Base-by-base conservation (phyloP, 2,329 filamentous ascomycete genomes). In the Beauveria bassiana region DNA sequence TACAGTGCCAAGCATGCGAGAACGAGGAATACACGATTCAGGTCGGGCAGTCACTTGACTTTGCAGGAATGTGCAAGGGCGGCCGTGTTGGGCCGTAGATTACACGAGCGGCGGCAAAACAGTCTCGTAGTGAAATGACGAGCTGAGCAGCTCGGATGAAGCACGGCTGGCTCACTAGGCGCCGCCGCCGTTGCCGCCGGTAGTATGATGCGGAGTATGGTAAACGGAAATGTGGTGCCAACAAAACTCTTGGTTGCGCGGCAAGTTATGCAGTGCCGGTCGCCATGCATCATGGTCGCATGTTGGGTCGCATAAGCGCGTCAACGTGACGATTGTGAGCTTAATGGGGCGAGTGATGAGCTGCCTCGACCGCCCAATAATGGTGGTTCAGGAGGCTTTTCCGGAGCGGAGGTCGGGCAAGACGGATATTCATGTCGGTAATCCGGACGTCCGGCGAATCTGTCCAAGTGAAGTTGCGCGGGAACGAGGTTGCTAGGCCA, bases 231-330 rank as follows among this genome's bases (percentile, higher is more conserved):
- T 43, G 18, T 10, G 24, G 38, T 52, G 34, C 57, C 46, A 51
- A 42, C 54, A 51, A 24, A 31, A 59, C n/a, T 28, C 3, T 51
- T 38, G 24, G 24, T 10, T 31, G 16, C 56, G 24, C 22, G 34
- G 22, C 40, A 40, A 52, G n/a, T n/a, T 49, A 52, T 59, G 34
- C 45, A 26, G 52, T 52, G 57, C 34, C 34, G 46, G 57, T 38
- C 51, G 34, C 20, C 47, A 45, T 24, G 49, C 57, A 50, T 51
- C 31, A 12, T 22, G 43, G 40, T 42, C 59, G 59, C 50, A 61
- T 54, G 43, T 55, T 61, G 43, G 58, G 59, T 49, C 51, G 59
- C 50, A 46, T 53, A 31, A 61, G 50, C 42, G 14, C 28, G 42
- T 28, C 8, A 55, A 51, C 43, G 51, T 40, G 50, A 49, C 59